Percentiles rank a stretch among this genome's conserved stretches.
Evolutionary conservation across 129 eudicot genomes (phyloP).

Genomic region (Artemisia argyi): DNA sequence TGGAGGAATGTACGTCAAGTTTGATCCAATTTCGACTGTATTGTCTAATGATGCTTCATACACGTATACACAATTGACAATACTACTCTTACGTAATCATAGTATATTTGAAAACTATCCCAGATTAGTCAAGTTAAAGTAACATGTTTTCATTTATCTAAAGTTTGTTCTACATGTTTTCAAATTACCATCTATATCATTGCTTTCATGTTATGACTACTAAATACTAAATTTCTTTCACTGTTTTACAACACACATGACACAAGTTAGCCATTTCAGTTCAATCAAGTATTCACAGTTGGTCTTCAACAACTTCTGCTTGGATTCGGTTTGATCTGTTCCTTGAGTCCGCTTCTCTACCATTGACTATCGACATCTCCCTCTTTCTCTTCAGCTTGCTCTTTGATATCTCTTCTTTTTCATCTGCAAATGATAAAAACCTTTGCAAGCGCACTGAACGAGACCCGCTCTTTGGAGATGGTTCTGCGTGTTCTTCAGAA

Average conservation of each 20-base stretch:
- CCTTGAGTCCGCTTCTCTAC: slow-evolving; percentile 34
- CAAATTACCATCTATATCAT: not conserved
- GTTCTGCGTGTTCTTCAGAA: slow-evolving; percentile 23
- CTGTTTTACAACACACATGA: not conserved
- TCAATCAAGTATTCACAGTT: slow-evolving; percentile 17
- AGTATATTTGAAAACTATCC: too few species aligned
- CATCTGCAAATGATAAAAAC: slow-evolving; percentile 75
- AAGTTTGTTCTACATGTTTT: not conserved
- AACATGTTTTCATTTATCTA: not conserved
- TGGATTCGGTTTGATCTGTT: slow-evolving; percentile 40
- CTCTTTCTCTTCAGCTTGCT: slow-evolving; percentile 62
- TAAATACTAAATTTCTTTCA: not conserved
- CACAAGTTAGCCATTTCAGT: not conserved
- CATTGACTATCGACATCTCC: slow-evolving; percentile 27
- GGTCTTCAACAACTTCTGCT: slow-evolving; percentile 33
- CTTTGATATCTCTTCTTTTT: slow-evolving; percentile 57
- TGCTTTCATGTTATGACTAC: not conserved
- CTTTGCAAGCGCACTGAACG: slow-evolving; percentile 42
- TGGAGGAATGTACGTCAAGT: too few species aligned
- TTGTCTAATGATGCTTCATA: too few species aligned
- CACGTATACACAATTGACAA: too few species aligned
- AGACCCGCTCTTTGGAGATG: slow-evolving; percentile 33
- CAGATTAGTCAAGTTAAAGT: too few species aligned
- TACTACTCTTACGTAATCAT: too few species aligned
- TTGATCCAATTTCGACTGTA: too few species aligned